Conservation (phyloP, 495 filamentous ascomycete genomes). For the Letharia lupina region DNA sequence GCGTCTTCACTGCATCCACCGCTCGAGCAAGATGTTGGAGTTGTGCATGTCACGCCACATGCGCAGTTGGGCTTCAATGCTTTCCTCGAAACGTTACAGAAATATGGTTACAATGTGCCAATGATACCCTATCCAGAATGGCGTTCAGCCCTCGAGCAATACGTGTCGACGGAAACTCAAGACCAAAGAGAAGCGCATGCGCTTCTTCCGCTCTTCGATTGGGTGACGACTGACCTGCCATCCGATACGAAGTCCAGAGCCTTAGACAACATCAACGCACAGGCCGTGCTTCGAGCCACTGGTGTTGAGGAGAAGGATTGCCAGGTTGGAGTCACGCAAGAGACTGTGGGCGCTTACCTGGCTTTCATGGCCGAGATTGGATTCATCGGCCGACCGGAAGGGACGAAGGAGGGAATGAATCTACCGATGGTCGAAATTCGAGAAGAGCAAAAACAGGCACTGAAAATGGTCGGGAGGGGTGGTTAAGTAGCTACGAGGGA, state of each 20-base stretch:
- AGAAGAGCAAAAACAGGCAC: conserved; percentile 44
- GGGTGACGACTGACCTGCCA: conserved; percentile 71
- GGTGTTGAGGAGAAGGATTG: conserved; percentile 35
- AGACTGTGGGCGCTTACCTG: conserved; percentile 64
- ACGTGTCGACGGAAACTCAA: conserved; percentile 42
- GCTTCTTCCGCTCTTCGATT: conserved; percentile 72
- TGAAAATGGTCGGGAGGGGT: conserved; percentile 42
- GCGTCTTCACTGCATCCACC: conserved; percentile 60
- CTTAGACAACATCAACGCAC: conserved; percentile 68
- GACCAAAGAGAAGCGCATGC: conserved; percentile 22
- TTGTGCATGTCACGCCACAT: conserved; percentile 73
- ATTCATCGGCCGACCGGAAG: conserved; percentile 54
- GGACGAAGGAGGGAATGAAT: conserved; percentile 34
- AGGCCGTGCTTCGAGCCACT: conserved; percentile 52
- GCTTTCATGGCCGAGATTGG: conserved; percentile 62
- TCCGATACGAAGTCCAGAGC: conserved; percentile 70
- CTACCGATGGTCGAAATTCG: conserved; percentile 42
- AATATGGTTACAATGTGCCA: conserved; percentile 64
- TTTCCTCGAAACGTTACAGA: conserved; percentile 61
- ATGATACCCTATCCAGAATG: conserved; percentile 46
- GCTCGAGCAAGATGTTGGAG: conserved; percentile 38
- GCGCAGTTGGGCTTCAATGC: conserved; percentile 73
- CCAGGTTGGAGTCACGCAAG: conserved; percentile 42
- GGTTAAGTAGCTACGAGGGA: conserved; percentile 8
- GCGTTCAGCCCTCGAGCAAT: conserved; percentile 48